Base-by-base conservation (phyloP, 441 rosid species). In the Melastoma candidum region DNA sequence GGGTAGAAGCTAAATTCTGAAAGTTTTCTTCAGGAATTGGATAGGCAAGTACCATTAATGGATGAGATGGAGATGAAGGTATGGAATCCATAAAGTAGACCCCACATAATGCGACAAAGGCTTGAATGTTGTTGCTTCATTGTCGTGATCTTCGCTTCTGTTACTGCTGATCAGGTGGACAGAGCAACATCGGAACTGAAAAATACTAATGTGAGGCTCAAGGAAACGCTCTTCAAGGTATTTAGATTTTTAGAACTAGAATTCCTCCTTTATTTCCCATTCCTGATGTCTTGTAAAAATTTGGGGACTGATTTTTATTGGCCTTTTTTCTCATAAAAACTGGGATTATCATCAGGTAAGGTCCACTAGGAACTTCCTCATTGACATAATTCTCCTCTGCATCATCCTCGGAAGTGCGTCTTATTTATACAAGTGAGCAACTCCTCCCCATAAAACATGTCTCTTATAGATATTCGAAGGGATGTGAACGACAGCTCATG, bases 21-120 rank as follows among this genome's bases (percentile, higher is more conserved):
- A 0, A 17, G 22, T 17, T 45, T n/a, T 65, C 44, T 51, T 49
- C 74, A 83, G 92, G 85, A 81, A 68, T 54, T 83, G 70, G 90
- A 80, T 56, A 68, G 75, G 71, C 90, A 80, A 77, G 82, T 78
- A 53, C 87, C 83, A 47, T 66, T 81, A 54, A 69, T 77, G 69
- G 87, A 77, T 49, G 90, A 83, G 63, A 83, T 81, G 53, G 90
- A 77, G 46, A 60, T 74, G 22, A 78, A 81, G 78, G 90, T 78
- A 62, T 17, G 22, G 22, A 17, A 17, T 17, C 22, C 22, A 17
- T 17, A 17, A 17, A 17, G 22, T 17, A 17, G 22, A 17, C 22
- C 22, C 22, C 22, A 17, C 22, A 1, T 17, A 17, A 17, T 17
- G 22, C 22, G 22, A 17, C 22, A 17, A 17, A 17, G 22, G 22